These are phyloP conservation scores for Sugiyamaella mastotermitis DNA, from an alignment of 805 yeast genomes.

Conservation along the genomic window DNA sequence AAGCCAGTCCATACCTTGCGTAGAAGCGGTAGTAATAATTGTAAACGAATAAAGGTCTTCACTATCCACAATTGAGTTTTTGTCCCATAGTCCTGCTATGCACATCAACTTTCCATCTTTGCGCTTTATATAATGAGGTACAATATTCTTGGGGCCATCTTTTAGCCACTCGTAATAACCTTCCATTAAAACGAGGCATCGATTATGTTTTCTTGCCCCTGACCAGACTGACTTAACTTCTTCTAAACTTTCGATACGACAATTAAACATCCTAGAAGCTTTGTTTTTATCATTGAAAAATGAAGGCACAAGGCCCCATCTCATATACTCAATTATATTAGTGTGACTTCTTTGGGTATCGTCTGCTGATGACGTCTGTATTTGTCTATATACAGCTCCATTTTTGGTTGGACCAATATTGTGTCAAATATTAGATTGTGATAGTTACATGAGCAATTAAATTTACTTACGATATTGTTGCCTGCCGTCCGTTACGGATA, in stretches of 20 bases:
- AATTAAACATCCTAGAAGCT: constrained; percentile 47
- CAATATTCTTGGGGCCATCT: constrained; percentile 41
- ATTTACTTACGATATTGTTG: constrained; percentile 13
- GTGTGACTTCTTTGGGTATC: constrained; percentile 5
- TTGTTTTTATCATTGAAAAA: constrained; percentile 21
- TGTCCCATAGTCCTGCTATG: constrained; percentile 54
- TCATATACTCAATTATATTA: constrained; percentile 47
- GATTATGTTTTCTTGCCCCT: constrained; percentile 36
- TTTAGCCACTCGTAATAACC: constrained; percentile 84
- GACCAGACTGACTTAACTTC: constrained; percentile 54
- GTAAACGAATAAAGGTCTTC: constrained; percentile 46
- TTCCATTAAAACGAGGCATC: constrained; percentile 73
- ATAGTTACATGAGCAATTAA: background rate
- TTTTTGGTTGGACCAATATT: constrained; percentile 21
- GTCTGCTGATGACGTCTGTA: constrained; percentile 1
- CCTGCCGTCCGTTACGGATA: constrained; percentile 19
- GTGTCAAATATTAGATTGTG: constrained; percentile 13
- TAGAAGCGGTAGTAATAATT: constrained; percentile 69
- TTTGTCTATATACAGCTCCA: constrained; percentile 20
- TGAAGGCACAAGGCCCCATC: constrained; percentile 73
- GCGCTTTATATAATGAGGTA: constrained; percentile 62
- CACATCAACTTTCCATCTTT: constrained; percentile 49
- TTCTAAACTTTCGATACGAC: constrained; percentile 57
- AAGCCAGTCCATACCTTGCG: constrained; percentile 54
- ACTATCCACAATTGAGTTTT: constrained; percentile 19